A percentile compares a stretch with the other conserved stretches of the same genome.
Conservation (phyloP, 164 flowering plant species). For the Aristolochia californica region DNA sequence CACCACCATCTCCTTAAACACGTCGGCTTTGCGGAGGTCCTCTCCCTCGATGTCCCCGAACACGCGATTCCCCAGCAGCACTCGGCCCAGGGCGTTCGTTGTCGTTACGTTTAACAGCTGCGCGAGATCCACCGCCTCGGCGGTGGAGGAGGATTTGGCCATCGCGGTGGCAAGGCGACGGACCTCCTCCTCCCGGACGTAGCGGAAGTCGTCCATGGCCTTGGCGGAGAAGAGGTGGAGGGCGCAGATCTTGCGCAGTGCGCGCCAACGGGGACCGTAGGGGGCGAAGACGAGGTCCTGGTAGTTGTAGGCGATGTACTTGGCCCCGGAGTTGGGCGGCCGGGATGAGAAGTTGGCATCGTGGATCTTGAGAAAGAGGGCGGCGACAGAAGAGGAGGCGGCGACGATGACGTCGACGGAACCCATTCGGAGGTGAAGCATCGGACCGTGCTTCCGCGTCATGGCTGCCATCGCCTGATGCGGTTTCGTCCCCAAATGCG, state of each 20-base stretch:
- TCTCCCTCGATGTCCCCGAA: slow-evolving; percentile 38
- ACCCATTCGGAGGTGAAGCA: slow-evolving; percentile 65
- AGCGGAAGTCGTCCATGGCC: slow-evolving; percentile 62
- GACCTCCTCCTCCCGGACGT: slow-evolving; percentile 63
- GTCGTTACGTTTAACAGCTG: slow-evolving; percentile 59
- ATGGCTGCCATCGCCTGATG: slow-evolving; percentile 59
- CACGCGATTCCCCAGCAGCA: slow-evolving; percentile 60
- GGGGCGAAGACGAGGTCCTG: slow-evolving; percentile 87
- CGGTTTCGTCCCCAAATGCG: slow-evolving; percentile 61
- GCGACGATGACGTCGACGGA: slow-evolving; percentile 70
- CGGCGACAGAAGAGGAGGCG: slow-evolving; percentile 57
- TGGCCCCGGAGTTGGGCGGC: slow-evolving; percentile 74
- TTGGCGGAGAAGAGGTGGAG: slow-evolving; percentile 75
- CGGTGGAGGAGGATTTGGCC: slow-evolving; percentile 1
- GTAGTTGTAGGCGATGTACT: slow-evolving; percentile 63
- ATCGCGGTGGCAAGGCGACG: slow-evolving; percentile 23
- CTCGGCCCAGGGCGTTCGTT: slow-evolving; percentile 65
- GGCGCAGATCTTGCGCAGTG: slow-evolving; percentile 61
- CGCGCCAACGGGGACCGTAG: slow-evolving; percentile 78
- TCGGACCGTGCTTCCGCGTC: slow-evolving; percentile 61
- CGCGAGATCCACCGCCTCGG: slow-evolving; percentile 19
- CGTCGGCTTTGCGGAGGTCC: slow-evolving; percentile 36
- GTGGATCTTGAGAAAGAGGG: slow-evolving; percentile 55
- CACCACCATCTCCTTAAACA: slow-evolving; percentile 81
- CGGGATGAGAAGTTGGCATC: slow-evolving; percentile 72